Evolutionary conservation across 1,284 basidiomycete genomes (phyloP).

Genomic region (Moesziomyces sp.): DNA sequence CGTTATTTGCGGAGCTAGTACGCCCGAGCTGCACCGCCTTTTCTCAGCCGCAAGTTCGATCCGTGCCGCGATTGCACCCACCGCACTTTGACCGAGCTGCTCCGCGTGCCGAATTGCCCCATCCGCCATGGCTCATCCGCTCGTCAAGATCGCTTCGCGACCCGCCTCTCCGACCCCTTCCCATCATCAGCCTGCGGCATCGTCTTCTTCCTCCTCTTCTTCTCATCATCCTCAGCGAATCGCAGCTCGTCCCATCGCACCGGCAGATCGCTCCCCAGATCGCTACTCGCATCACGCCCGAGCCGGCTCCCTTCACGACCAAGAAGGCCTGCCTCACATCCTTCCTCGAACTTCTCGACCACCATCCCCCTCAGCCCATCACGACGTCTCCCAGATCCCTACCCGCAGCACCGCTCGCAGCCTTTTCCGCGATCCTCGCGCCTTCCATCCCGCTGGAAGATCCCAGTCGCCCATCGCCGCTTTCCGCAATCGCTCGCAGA

Average conservation of each 20-base stretch:
- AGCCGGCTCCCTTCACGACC: slow-evolving; percentile 28
- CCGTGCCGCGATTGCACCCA: not conserved
- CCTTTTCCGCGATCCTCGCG: slow-evolving; percentile 42
- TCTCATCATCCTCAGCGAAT: slow-evolving; percentile 27
- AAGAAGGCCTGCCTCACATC: slow-evolving; percentile 20
- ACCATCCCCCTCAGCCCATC: slow-evolving; percentile 27
- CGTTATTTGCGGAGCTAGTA: not conserved
- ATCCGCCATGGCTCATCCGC: slow-evolving; percentile 26
- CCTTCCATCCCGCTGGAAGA: slow-evolving; percentile 39
- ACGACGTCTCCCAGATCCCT: slow-evolving; percentile 14
- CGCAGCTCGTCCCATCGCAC: slow-evolving; percentile 36
- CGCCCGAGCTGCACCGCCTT: not conserved
- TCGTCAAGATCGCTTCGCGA: slow-evolving; percentile 42
- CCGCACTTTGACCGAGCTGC: not conserved
- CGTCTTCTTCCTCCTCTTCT: slow-evolving; percentile 15
- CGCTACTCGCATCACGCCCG: slow-evolving; percentile 31
- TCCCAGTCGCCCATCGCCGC: slow-evolving; percentile 47
- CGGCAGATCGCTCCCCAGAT: slow-evolving; percentile 37
- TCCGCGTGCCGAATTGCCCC: not conserved
- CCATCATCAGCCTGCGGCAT: slow-evolving; percentile 11
- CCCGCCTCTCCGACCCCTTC: slow-evolving; percentile 35
- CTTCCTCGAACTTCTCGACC: slow-evolving; percentile 30
- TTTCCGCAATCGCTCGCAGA: slow-evolving; percentile 40
- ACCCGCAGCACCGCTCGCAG: slow-evolving; percentile 45
- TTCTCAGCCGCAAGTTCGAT: not conserved